phyloP scores from a whole-genome alignment of 2,329 filamentous ascomycete genomes.

The Paecilomyces dactylethromorphus region DNA sequence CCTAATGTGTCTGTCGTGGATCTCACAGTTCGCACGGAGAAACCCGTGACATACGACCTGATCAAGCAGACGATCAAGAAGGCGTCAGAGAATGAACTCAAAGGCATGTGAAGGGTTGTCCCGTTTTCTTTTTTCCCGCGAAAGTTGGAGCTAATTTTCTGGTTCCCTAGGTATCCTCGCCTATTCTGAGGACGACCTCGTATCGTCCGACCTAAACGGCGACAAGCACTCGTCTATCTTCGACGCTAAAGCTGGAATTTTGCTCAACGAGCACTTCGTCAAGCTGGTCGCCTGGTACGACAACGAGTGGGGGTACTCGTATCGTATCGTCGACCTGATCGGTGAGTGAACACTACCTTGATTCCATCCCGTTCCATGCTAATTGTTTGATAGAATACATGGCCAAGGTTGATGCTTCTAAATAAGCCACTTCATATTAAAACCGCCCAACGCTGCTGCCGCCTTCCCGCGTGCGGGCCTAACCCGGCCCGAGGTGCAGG shows the following conservation, averaged over 20 bases:
- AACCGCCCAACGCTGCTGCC: not conserved
- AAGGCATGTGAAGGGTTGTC: not conserved
- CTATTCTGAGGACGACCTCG: constrained; percentile 86
- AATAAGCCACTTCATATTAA: not conserved
- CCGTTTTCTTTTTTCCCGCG: not conserved
- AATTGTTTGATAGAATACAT: not conserved
- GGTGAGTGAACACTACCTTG: not conserved
- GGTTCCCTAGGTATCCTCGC: constrained; percentile 59
- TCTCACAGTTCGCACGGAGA: constrained; percentile 79
- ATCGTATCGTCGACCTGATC: constrained; percentile 68
- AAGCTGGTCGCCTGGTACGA: constrained; percentile 93
- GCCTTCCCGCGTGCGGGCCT: not conserved
- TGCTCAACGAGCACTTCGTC: constrained; percentile 87
- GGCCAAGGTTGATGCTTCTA: not conserved
- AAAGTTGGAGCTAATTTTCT: constrained; percentile 32
- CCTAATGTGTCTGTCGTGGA: constrained; percentile 94
- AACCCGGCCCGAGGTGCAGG: not conserved
- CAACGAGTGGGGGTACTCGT: constrained; percentile 95
- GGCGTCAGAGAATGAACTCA: not conserved
- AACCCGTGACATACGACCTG: constrained; percentile 57
- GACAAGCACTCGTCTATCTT: constrained; percentile 86
- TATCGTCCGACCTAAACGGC: constrained; percentile 81
- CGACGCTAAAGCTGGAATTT: constrained; percentile 89
- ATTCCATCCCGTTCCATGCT: not conserved
- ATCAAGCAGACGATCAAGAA: constrained; percentile 75